phyloP scores from a whole-genome alignment of 805 yeast genomes.

The Starmerella potacharoeniae region DNA sequence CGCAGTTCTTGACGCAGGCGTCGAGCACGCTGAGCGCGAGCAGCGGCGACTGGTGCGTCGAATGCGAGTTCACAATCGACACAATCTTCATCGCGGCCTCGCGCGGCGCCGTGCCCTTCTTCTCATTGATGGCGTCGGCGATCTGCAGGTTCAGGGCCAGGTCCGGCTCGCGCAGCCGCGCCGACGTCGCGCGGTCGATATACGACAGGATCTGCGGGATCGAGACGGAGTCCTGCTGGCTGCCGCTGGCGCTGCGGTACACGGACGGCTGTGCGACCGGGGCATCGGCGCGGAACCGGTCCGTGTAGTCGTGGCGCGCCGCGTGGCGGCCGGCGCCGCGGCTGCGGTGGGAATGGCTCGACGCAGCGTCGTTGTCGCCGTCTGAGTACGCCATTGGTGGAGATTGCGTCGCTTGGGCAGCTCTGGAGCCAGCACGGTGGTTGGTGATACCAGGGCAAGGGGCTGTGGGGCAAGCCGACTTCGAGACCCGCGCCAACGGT shows the following conservation, averaged over 20 bases:
- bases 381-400: not conserved
- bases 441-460: not conserved
- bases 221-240: not conserved
- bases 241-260: not conserved
- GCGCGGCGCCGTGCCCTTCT: slow-evolving; percentile 81
- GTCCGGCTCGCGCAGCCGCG: slow-evolving; percentile 74
- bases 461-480: not conserved
- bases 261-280: slow-evolving; percentile 9
- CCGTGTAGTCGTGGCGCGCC: slow-evolving; percentile 15
- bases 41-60: slow-evolving; percentile 72
- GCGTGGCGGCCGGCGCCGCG: not conserved
- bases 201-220: slow-evolving; percentile 12
- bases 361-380: not conserved
- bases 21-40: slow-evolving; percentile 71
- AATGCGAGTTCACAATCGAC: slow-evolving; percentile 56
- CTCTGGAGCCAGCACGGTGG: not conserved
- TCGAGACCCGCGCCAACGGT: not conserved
- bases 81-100: slow-evolving; percentile 87
- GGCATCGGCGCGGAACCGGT: slow-evolving; percentile 23
- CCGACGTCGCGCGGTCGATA: slow-evolving; percentile 76
- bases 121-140: slow-evolving; percentile 84
- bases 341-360: not conserved
- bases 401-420: not conserved
- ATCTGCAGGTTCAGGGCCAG: slow-evolving; percentile 79
- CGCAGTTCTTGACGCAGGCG: slow-evolving; percentile 91